Percentiles rank a stretch among this genome's conserved stretches.
Conservation (phyloP, 768 basidiomycete species). For the Mycena galericulata region DNA sequence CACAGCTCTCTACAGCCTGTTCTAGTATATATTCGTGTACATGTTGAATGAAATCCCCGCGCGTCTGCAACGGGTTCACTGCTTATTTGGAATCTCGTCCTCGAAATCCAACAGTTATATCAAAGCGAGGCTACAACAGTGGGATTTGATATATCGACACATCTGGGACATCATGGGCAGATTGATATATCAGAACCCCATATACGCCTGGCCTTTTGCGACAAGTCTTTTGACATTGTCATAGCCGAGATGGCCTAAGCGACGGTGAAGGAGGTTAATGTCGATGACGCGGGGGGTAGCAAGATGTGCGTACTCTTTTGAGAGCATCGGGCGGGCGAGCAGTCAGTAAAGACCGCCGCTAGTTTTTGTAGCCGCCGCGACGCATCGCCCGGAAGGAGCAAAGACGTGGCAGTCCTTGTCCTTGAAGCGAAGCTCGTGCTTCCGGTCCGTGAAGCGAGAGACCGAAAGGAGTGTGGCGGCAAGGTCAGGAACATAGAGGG, state of each 20-base stretch:
- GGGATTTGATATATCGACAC: too few species aligned
- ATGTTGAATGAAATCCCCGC: too few species aligned
- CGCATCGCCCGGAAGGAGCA: slow-evolving; percentile 6
- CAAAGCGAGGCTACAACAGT: too few species aligned
- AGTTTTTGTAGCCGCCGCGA: slow-evolving; percentile 13
- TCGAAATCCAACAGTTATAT: too few species aligned
- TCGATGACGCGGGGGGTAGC: slow-evolving; percentile 21
- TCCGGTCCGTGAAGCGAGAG: slow-evolving; percentile 12
- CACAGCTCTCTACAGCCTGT: too few species aligned
- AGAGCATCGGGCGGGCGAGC: slow-evolving; percentile 14
- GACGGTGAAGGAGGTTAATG: slow-evolving; percentile 36
- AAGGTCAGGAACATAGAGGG: slow-evolving; percentile 31
- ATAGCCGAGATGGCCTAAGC: slow-evolving; percentile 35
- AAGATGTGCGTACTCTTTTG: slow-evolving; percentile 21
- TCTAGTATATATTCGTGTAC: too few species aligned
- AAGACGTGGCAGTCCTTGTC: slow-evolving; percentile 13
- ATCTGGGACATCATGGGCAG: too few species aligned
- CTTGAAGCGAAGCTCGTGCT: slow-evolving; percentile 11
- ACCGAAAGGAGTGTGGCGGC: slow-evolving; percentile 32
- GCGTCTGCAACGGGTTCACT: too few species aligned
- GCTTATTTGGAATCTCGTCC: too few species aligned
- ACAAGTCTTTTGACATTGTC: slow-evolving; percentile 32
- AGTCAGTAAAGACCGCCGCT: slow-evolving; percentile 12
- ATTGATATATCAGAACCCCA: too few species aligned
- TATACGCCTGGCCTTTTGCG: slow-evolving; percentile 29